A percentile compares a stretch with the other conserved stretches of the same genome.
Conservation (phyloP, 2,329 filamentous ascomycete species). For the Bretziella fagacearum region DNA sequence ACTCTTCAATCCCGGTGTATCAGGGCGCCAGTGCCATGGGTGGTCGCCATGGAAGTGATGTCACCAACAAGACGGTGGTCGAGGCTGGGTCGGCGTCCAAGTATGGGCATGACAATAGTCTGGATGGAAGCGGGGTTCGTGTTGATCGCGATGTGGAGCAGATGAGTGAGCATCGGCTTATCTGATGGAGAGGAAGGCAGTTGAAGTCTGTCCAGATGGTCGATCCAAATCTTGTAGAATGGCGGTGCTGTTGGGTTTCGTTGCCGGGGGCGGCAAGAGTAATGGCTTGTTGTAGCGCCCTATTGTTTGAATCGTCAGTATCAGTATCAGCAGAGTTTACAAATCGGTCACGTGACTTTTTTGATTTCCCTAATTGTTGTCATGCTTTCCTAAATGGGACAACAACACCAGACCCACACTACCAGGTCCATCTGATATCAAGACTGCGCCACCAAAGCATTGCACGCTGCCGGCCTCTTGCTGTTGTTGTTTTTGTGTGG, state of each 20-base stretch:
- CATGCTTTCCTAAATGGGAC: not conserved
- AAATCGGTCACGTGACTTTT: too few species aligned
- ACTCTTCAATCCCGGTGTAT: not conserved
- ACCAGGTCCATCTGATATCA: not conserved
- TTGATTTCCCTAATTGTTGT: not conserved
- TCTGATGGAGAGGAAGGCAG: too few species aligned
- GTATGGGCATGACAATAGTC: not conserved
- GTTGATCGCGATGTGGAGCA: not conserved
- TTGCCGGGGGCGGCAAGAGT: too few species aligned
- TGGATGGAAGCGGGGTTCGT: not conserved
- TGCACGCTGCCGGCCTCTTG: too few species aligned
- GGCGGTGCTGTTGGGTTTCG: too few species aligned
- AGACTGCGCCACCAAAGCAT: not conserved
- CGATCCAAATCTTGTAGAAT: too few species aligned
- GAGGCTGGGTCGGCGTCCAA: not conserved
- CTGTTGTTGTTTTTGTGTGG: not conserved
- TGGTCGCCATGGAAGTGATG: not conserved
- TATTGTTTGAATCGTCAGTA: too few species aligned
- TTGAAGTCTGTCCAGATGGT: too few species aligned
- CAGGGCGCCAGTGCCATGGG: not conserved
- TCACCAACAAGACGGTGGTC: conserved; percentile 1
- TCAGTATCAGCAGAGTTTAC: too few species aligned
- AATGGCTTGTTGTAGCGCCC: too few species aligned
- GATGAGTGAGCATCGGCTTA: not conserved
- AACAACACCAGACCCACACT: not conserved